Conservation (phyloP, 148 eudicot species). For the Cornus kousa region DNA sequence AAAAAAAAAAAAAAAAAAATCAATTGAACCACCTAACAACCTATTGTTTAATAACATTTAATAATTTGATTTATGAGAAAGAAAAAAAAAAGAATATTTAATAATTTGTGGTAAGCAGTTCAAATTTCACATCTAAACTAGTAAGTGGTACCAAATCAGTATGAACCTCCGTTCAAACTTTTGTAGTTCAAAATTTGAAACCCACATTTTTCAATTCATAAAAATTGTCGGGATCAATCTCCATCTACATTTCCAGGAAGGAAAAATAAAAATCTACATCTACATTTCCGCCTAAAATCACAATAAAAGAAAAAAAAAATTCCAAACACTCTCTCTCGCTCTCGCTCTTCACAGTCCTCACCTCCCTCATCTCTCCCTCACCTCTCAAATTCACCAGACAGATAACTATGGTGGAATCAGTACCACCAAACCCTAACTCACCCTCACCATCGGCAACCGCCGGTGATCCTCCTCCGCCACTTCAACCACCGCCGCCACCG, state of each 20-base stretch:
- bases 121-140: too few species aligned
- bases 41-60: too few species aligned
- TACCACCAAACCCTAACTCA: conserved; percentile 12
- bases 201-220: background rate
- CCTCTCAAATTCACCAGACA: background rate
- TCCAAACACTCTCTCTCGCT: conserved; percentile 1
- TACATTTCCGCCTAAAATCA: conserved; percentile 18
- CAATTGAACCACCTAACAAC: too few species aligned
- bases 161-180: background rate
- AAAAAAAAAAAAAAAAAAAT: too few species aligned
- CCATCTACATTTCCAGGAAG: conserved; percentile 9
- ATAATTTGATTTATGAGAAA: too few species aligned
- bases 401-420: conserved; percentile 25
- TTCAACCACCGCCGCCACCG: background rate
- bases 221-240: background rate
- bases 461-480: conserved; percentile 25
- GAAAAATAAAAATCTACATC: background rate
- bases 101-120: too few species aligned
- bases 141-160: too few species aligned
- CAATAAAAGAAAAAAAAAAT: background rate
- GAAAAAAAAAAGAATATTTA: too few species aligned
- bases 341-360: background rate
- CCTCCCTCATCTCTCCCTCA: background rate
- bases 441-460: conserved; percentile 17
- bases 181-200: background rate